Percentiles rank a stretch among this genome's conserved stretches.
Conservation (phyloP, 257 asterid genomes). For the Solanum sitiens region DNA sequence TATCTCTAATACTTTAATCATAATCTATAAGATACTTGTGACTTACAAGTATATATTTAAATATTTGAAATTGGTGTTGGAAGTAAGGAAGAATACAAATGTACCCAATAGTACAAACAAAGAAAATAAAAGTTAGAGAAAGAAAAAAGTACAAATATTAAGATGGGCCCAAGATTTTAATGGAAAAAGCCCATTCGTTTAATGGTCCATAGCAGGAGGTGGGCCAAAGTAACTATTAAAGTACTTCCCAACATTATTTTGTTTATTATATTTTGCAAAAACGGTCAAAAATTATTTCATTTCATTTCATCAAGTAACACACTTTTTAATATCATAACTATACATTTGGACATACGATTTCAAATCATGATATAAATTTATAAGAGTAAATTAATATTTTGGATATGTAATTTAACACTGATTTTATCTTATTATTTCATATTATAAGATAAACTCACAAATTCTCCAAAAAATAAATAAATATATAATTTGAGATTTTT, state of each 20-base stretch:
- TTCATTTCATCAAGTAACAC: not conserved
- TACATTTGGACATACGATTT: not conserved
- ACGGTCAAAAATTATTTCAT: not conserved
- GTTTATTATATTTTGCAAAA: not conserved
- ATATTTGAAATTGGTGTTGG: not conserved
- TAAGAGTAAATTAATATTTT: too few relatives aligned
- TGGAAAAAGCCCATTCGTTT: not conserved
- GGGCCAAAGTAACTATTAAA: not conserved
- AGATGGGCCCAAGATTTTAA: not conserved
- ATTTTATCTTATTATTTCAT: too few relatives aligned
- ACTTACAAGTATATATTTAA: too few relatives aligned
- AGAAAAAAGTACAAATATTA: not conserved
- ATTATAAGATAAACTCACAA: too few relatives aligned
- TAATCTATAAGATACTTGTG: too few relatives aligned
- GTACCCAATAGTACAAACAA: not conserved
- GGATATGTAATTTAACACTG: rapidly evolving
- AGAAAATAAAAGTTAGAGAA: not conserved
- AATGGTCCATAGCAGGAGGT: not conserved
- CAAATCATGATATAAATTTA: too few relatives aligned
- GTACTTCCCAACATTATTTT: not conserved
- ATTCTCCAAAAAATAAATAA: too few relatives aligned
- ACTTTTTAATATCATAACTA: not conserved
- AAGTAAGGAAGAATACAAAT: not conserved
- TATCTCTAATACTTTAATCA: rapidly evolving
- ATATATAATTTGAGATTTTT: too few relatives aligned